Conservation (phyloP, 2,329 filamentous ascomycete genomes). For the Gnomoniopsis smithogilvyi region DNA sequence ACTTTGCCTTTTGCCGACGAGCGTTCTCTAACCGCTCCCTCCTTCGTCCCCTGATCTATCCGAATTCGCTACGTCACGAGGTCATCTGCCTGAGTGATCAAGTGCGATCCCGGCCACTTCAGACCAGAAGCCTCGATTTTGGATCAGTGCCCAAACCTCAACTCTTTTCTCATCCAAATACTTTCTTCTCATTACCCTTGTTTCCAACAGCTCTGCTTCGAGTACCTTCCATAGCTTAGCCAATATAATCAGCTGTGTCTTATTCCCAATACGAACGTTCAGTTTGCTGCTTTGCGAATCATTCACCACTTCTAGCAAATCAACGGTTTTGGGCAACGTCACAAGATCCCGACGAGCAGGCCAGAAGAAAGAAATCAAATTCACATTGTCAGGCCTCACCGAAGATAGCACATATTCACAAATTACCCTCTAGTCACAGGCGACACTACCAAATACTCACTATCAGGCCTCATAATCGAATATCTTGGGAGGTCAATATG, state of each 20-base stretch:
- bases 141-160: not conserved
- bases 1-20: not conserved
- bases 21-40: not conserved
- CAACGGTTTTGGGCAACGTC: not conserved
- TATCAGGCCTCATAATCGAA: not conserved
- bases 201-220: conserved; percentile 22
- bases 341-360: not conserved
- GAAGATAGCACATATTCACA: not conserved
- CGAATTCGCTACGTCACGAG: not conserved
- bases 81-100: not conserved
- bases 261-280: conserved; percentile 9
- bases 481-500: not conserved
- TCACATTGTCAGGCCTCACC: conserved; percentile 16
- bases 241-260: conserved; percentile 45
- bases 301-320: conserved; percentile 8
- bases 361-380: not conserved
- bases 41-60: not conserved
- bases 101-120: not conserved
- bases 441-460: conserved; percentile 12
- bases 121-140: not conserved
- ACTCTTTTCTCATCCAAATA: not conserved
- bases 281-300: conserved; percentile 6
- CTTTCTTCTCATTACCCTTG: not conserved
- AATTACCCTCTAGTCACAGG: conserved; percentile 22
- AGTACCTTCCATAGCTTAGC: conserved; percentile 50